phyloP scores from a whole-genome alignment of 345 rosid genomes.

The Balakata baccata region DNA sequence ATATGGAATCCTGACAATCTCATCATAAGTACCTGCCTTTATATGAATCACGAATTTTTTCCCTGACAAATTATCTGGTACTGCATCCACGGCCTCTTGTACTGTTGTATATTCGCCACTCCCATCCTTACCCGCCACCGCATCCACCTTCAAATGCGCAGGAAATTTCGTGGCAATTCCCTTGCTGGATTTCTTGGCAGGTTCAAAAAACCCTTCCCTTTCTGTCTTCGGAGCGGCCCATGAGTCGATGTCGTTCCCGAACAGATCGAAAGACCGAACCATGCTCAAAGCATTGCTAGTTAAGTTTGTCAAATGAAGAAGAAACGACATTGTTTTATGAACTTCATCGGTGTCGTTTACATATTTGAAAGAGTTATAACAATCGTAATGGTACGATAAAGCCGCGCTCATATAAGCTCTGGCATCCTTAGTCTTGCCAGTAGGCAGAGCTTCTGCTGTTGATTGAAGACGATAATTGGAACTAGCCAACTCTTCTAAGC shows the following conservation, averaged over 20 bases:
- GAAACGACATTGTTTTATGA: slow-evolving; percentile 53
- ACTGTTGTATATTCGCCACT: slow-evolving; percentile 45
- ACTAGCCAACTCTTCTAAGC: slow-evolving; percentile 48
- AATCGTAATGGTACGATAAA: slow-evolving; percentile 60
- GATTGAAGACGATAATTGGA: slow-evolving; percentile 48
- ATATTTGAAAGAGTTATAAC: slow-evolving; percentile 63
- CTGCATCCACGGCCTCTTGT: slow-evolving; percentile 74
- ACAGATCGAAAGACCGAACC: slow-evolving; percentile 55
- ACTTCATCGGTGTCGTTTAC: slow-evolving; percentile 53
- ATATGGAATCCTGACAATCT: slow-evolving; percentile 65
- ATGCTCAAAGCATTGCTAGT: slow-evolving; percentile 74
- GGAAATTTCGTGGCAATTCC: slow-evolving; percentile 41
- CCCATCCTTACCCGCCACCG: slow-evolving; percentile 57
- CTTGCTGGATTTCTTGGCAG: neutral
- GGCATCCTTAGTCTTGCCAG: slow-evolving; percentile 54
- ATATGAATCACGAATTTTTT: slow-evolving; percentile 57
- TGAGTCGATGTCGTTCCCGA: slow-evolving; percentile 36
- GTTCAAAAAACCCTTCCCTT: slow-evolving; percentile 49
- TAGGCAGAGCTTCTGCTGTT: slow-evolving; percentile 37
- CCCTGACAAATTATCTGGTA: slow-evolving; percentile 43
- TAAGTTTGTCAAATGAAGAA: slow-evolving; percentile 36
- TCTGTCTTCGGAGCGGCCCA: slow-evolving; percentile 74
- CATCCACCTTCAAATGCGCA: slow-evolving; percentile 41
- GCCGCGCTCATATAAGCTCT: slow-evolving; percentile 81
- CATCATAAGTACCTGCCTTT: slow-evolving; percentile 62